Evolutionary conservation across 2,329 filamentous ascomycete genomes (phyloP).

Genomic region (Fusarium pseudocircinatum): DNA sequence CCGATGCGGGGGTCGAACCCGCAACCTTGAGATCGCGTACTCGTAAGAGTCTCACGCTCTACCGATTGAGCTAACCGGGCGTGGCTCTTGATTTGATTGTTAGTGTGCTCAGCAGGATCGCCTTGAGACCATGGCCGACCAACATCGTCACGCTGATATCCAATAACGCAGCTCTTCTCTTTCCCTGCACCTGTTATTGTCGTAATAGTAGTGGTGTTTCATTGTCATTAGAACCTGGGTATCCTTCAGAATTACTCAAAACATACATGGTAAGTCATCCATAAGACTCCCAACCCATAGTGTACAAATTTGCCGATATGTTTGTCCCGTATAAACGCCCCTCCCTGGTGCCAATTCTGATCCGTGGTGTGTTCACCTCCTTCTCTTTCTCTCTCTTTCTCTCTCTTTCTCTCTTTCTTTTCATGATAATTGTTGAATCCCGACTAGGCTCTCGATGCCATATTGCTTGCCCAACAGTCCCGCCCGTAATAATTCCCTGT

Average conservation of each 20-base stretch:
- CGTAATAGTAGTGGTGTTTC: conserved; percentile 23
- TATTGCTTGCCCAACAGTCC: not conserved
- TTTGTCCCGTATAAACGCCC: conserved; percentile 30
- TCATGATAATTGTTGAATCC: not conserved
- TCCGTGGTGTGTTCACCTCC: conserved; percentile 1
- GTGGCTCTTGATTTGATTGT: conserved; percentile 42
- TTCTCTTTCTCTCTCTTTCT: conserved; percentile 15
- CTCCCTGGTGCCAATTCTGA: conserved; percentile 3
- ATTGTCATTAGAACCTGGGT: conserved; percentile 33
- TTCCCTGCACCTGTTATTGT: not conserved
- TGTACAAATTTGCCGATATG: conserved; percentile 28
- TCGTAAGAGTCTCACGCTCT: conserved; percentile 74
- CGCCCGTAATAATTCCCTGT: not conserved
- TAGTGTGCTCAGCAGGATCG: not conserved
- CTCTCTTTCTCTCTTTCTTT: conserved; percentile 6
- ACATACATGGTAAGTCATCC: conserved; percentile 11
- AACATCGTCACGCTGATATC: not conserved
- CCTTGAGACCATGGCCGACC: not conserved
- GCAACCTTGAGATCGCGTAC: conserved; percentile 61
- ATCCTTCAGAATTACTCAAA: conserved; percentile 28
- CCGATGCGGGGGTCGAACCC: conserved; percentile 61
- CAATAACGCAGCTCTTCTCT: not conserved
- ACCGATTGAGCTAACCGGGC: conserved; percentile 53
- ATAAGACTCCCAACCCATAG: conserved; percentile 27
- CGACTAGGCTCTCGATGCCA: not conserved